Base-by-base conservation (phyloP, 176 grass and related monocot genomes). In the Ampelocalamus luodianensis region DNA sequence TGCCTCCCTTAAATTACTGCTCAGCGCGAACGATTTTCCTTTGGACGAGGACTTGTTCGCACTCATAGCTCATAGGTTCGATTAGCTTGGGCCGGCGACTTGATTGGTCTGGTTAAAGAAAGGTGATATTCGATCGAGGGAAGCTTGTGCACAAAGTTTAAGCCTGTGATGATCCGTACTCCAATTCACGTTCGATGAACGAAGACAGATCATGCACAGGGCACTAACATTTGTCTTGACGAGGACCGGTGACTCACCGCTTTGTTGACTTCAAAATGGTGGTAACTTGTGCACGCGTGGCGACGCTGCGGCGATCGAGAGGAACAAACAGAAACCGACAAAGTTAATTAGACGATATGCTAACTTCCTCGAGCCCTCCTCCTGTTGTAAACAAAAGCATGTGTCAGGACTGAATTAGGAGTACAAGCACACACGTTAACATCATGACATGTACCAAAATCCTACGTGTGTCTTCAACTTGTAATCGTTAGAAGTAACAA, bases 191-290 rank as follows among this genome's bases (percentile, higher is more conserved):
- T n/a, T 10, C 55, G n/a, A 63, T 49, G 26, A 61, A 82, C 16
- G 37, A 7, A 61, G 79, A 83, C 72, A 43, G 8, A 27, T 13
- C 11, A 13, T 10, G 56, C 68, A 14, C n/a, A 15, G 76, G 8
- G 17, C 39, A 14, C 39, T 64, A 65, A 65, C 42, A 37, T 79
- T 80, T 32, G 71, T 65, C 14, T 36, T 3, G 69, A 56, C 37
- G 61, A 17, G 37, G 26, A 20, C 5, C 3, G 16, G 14, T 55
- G 22, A 36, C 59, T 20, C 17, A 3, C 39, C 66, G 13, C 67
- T 34, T 17, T 84, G 81, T 84, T 78, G 68, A 78, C 81, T 37
- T 67, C 75, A 18, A 45, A 65, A 20, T 3, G 54, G 80, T 43
- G 36, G 55, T n/a, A 44, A 78, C 54, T 71, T 82, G 74, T 79